Evolutionary conservation across 371 early-diverging fungal species (phyloP).

Genomic region (Mucor plumbeus): DNA sequence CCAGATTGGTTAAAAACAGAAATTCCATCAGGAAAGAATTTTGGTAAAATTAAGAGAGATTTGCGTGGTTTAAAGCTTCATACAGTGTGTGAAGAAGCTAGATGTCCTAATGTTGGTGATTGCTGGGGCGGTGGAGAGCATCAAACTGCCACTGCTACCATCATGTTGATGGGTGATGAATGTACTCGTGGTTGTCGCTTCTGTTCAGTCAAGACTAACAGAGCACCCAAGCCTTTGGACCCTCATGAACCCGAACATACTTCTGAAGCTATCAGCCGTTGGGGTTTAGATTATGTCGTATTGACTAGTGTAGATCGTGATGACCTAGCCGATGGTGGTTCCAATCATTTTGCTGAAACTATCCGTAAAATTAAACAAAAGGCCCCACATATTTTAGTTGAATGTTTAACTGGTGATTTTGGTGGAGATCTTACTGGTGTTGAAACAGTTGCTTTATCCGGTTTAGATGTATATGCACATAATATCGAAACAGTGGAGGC

Average conservation of each 20-base stretch:
- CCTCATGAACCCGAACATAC: slow-evolving; percentile 94
- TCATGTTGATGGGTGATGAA: slow-evolving; percentile 99
- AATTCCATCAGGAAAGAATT: slow-evolving; percentile 88
- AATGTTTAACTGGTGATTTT: slow-evolving; percentile 97
- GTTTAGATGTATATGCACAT: slow-evolving; percentile 98
- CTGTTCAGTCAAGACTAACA: slow-evolving; percentile 97
- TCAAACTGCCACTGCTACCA: slow-evolving; percentile 97
- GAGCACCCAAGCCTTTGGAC: slow-evolving; percentile 88
- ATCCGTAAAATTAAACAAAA: slow-evolving; percentile 85
- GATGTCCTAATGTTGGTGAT: slow-evolving; percentile 97
- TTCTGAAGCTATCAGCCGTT: slow-evolving; percentile 91
- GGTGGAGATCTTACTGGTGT: slow-evolving; percentile 82
- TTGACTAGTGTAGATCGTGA: slow-evolving; percentile 98
- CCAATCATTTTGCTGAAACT: slow-evolving; percentile 93
- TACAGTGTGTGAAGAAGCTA: slow-evolving; percentile 95
- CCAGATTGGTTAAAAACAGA: slow-evolving; percentile 96
- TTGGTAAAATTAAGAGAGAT: slow-evolving; percentile 83
- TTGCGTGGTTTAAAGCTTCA: slow-evolving; percentile 91
- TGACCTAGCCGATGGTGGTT: slow-evolving; percentile 93
- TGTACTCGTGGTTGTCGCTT: slow-evolving; percentile 98
- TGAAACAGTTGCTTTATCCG: slow-evolving; percentile 83
- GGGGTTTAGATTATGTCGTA: slow-evolving; percentile 98
- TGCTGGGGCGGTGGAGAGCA: slow-evolving; percentile 97
- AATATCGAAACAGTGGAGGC: slow-evolving; percentile 97
- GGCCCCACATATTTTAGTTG: slow-evolving; percentile 92